These are phyloP conservation scores for Aspergillus niger DNA, from an alignment of 2,329 filamentous ascomycete genomes.

Conservation along the genomic window DNA sequence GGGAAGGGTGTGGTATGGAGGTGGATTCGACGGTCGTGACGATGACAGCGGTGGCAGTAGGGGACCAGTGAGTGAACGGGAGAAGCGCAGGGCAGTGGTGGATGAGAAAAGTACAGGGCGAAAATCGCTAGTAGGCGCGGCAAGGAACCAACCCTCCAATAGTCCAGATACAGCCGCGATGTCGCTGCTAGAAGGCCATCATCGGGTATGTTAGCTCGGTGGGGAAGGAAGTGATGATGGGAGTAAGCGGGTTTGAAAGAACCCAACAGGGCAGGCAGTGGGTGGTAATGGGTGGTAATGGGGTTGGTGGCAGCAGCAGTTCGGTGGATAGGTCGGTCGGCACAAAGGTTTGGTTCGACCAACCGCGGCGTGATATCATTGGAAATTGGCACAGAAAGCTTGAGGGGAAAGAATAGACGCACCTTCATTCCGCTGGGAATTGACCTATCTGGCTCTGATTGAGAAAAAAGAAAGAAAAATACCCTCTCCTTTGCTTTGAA, in stretches of 20 bases:
- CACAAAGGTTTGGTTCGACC: conserved; percentile 20
- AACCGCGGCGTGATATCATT: conserved; percentile 32
- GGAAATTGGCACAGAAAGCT: conserved; percentile 16
- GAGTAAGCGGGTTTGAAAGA: conserved; percentile 14
- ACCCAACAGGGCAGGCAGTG: not conserved
- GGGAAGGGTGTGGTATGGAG: conserved; percentile 10
- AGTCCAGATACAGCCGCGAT: conserved; percentile 19
- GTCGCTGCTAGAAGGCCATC: conserved; percentile 22
- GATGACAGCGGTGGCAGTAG: conserved; percentile 5
- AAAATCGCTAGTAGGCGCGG: conserved; percentile 17
- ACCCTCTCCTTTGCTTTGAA: not conserved
- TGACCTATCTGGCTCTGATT: not conserved
- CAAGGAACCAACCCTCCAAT: conserved; percentile 24
- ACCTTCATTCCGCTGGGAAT: conserved; percentile 32
- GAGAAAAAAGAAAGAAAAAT: too few relatives aligned
- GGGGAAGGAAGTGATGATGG: conserved; percentile 16
- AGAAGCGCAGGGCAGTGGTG: conserved; percentile 16
- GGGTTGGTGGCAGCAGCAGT: conserved; percentile 6
- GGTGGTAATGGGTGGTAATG: not conserved
- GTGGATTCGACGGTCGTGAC: not conserved
- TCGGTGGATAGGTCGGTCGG: conserved; percentile 9
- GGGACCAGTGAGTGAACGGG: not conserved
- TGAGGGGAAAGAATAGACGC: conserved; percentile 15
- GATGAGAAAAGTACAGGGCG: conserved; percentile 20
- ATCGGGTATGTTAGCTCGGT: conserved; percentile 17